Percentiles rank a stretch among this genome's conserved stretches.
Conservation (phyloP, 2,329 filamentous ascomycete species). For the Phialemonium atrogriseum region DNA sequence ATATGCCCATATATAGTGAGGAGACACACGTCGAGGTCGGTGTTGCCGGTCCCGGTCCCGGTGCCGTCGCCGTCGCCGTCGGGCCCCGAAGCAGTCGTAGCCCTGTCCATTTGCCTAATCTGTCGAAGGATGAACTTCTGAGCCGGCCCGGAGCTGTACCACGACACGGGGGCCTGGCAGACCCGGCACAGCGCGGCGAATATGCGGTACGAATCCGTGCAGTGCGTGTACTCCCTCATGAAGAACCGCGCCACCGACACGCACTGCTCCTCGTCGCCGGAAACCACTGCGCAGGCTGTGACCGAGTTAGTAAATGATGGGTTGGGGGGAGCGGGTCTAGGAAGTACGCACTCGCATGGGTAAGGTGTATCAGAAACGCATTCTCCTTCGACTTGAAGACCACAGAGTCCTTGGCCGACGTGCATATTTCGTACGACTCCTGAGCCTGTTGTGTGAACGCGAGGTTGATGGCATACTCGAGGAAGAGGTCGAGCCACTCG, state of each 20-base stretch:
- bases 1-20: slow-evolving; percentile 89
- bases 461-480: slow-evolving; percentile 75
- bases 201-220: slow-evolving; percentile 75
- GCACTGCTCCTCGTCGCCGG: slow-evolving; percentile 70
- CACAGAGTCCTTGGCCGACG: slow-evolving; percentile 69
- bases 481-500: slow-evolving; percentile 82
- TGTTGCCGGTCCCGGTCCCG: slow-evolving; percentile 7
- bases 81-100: slow-evolving; percentile 43
- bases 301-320: too few relatives aligned
- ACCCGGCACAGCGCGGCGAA: slow-evolving; percentile 72
- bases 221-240: slow-evolving; percentile 72
- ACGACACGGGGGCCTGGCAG: slow-evolving; percentile 62
- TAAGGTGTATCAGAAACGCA: slow-evolving; percentile 65
- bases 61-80: slow-evolving; percentile 16
- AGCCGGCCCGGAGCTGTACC: slow-evolving; percentile 72
- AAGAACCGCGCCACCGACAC: slow-evolving; percentile 70
- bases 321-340: too few relatives aligned
- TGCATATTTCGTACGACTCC: slow-evolving; percentile 72
- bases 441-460: slow-evolving; percentile 58
- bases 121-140: slow-evolving; percentile 90
- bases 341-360: slow-evolving; percentile 56
- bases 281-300: slow-evolving; percentile 77
- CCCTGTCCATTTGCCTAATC: slow-evolving; percentile 80
- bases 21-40: slow-evolving; percentile 63
- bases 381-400: slow-evolving; percentile 67